Base-by-base conservation (phyloP, 2,329 filamentous ascomycete genomes). In the Claviceps maximensis region DNA sequence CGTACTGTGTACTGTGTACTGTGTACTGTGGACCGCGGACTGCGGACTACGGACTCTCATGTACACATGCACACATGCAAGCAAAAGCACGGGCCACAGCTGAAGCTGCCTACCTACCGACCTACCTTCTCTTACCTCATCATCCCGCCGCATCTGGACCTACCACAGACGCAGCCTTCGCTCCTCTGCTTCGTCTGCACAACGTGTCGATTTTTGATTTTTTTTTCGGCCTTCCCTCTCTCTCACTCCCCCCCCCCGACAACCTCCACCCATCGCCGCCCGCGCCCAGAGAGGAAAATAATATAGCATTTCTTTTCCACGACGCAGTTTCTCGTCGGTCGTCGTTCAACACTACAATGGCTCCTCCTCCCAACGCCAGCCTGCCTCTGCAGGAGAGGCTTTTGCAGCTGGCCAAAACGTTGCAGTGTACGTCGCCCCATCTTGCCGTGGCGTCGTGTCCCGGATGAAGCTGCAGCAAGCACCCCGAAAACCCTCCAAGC, bases 331-430 rank as follows among this genome's bases (percentile, higher is more conserved):
- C 46, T 38, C 19, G 19, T 41, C 41, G 19, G 29, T 41, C 44
- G 29, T 23, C 52, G 13, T 44, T 47, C 27, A 23, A 29, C 47
- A 50, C 38, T 13, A 38, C 47, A 49, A 58, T 58, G 57, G 54
- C 87, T 71, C 85, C 87, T 72, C 84, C 86, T 69, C 84, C 86
- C 59, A 74, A 84, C 55, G 73, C 85, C 54, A 78, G 73, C 61
- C 70, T 86, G 69, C 83, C 88, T 67, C 75, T 93, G 63, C 72
- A 74, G 65, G 83, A 93, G 74, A 80, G 89, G 65, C 73, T 95
- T 56, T 71, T 88, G 63, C 76, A 80, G 61, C 78, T 97, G 61
- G 89, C 85, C 60, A 83, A 95, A 70, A 97, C 90, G 47, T 77
- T 97, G 61, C 93, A 97, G 76, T 98, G 91, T 86, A 82, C 69